Conservation (phyloP, 306 rosid species). For the Fagus sylvatica region DNA sequence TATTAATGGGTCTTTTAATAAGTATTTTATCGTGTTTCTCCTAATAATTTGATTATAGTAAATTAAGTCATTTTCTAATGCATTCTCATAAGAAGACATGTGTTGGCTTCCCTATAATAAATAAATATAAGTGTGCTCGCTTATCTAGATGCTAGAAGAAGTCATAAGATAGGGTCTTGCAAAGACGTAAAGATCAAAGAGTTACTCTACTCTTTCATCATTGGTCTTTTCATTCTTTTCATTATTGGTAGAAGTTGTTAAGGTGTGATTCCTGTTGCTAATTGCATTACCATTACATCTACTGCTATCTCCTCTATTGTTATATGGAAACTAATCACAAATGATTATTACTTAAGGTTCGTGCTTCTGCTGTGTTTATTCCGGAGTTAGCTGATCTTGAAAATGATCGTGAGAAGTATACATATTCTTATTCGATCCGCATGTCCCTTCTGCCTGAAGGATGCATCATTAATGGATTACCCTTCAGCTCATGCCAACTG, state of each 20-base stretch:
- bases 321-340: conserved; percentile 25
- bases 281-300: neutral
- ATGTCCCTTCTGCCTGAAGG: conserved; percentile 76
- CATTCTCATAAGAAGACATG: neutral
- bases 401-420: conserved; percentile 37
- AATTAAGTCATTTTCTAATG: conserved; percentile 5
- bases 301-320: neutral
- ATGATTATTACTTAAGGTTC: conserved; percentile 51
- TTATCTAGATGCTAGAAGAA: neutral
- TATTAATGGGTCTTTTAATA: neutral
- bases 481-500: conserved; percentile 75
- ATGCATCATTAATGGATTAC: conserved; percentile 57
- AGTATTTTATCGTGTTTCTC: neutral
- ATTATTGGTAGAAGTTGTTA: neutral
- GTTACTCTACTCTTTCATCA: neutral
- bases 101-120: too few relatives aligned
- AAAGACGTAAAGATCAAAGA: neutral
- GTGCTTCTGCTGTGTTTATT: conserved; percentile 73
- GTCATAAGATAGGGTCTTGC: neutral
- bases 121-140: neutral
- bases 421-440: conserved; percentile 76
- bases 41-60: neutral
- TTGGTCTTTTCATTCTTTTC: neutral
- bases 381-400: conserved; percentile 57
- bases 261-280: conserved; percentile 1